Evolutionary conservation across 192 early-diverging fungal species (phyloP).

Genomic region (Coemansia sp.): DNA sequence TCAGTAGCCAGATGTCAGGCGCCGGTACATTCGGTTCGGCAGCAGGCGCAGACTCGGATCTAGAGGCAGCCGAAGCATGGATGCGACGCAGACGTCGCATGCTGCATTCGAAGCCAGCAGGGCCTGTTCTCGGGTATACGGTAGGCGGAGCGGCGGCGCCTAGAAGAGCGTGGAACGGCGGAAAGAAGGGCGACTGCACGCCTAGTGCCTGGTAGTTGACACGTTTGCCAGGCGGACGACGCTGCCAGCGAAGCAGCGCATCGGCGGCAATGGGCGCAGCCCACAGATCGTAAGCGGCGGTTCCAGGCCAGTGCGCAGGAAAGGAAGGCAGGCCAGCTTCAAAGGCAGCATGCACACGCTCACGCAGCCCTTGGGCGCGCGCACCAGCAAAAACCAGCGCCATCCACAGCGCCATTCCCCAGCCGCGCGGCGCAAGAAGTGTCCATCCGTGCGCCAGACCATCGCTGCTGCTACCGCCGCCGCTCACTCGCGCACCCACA

Average conservation of each 20-base stretch:
- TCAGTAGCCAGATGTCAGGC: constrained; percentile 33
- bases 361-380: constrained; percentile 72
- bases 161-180: constrained; percentile 61
- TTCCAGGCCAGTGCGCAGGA: constrained; percentile 84
- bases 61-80: neutral
- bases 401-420: constrained; percentile 88
- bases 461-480: constrained; percentile 49
- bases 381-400: constrained; percentile 85
- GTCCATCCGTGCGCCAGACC: constrained; percentile 72
- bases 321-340: constrained; percentile 76
- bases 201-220: constrained; percentile 75
- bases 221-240: constrained; percentile 78
- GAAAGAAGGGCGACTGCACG: constrained; percentile 67
- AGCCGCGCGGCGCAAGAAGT: constrained; percentile 74
- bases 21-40: constrained; percentile 4
- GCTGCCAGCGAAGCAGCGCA: constrained; percentile 57
- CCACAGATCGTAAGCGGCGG: constrained; percentile 62
- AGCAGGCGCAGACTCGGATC: neutral
- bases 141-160: constrained; percentile 17
- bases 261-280: constrained; percentile 42
- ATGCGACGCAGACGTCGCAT: constrained; percentile 36
- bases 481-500: constrained; percentile 32
- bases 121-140: constrained; percentile 18
- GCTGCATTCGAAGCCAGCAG: constrained; percentile 38
- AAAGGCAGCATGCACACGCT: constrained; percentile 69